phyloP scores from a whole-genome alignment of 495 filamentous ascomycete genomes.

The Chaetomium tenue region DNA sequence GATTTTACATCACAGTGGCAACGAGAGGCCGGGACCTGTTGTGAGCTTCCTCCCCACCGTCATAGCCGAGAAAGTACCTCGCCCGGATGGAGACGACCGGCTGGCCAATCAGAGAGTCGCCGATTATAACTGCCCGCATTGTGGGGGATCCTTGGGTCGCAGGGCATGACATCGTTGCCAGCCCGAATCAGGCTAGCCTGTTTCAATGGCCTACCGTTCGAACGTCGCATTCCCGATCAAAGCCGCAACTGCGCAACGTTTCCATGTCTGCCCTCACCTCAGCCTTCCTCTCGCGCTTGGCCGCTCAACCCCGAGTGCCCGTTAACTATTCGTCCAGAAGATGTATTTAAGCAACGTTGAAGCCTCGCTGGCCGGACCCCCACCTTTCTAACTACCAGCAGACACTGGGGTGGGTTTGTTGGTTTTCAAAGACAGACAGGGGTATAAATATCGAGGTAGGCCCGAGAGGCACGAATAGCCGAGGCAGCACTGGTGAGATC shows the following conservation, averaged over 20 bases:
- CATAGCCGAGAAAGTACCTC: constrained; percentile 40
- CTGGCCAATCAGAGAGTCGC: constrained; percentile 29
- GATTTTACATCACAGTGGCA: constrained; percentile 38
- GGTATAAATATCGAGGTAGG: constrained; percentile 8
- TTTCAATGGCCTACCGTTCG: constrained; percentile 17
- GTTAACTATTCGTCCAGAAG: background rate
- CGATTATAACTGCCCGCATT: constrained; percentile 33
- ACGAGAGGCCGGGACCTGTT: constrained; percentile 23
- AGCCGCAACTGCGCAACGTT: constrained; percentile 16
- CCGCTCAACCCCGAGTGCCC: constrained; percentile 3
- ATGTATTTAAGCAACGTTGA: background rate
- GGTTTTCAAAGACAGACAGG: background rate
- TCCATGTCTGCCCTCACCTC: background rate
- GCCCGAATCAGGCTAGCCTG: constrained; percentile 24
- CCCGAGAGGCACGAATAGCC: constrained; percentile 20
- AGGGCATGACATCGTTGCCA: constrained; percentile 32
- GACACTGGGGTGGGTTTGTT: background rate
- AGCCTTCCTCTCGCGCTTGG: background rate
- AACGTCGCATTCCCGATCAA: constrained; percentile 16
- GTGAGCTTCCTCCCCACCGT: constrained; percentile 34
- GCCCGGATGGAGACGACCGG: constrained; percentile 30
- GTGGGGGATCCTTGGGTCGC: constrained; percentile 27
- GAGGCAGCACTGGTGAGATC: constrained; percentile 10
- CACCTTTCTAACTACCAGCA: background rate
- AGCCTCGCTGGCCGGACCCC: background rate